Percentiles rank a stretch among this genome's conserved stretches.
These are phyloP conservation scores for Epipyxis sp. DNA, from an alignment of 108 stramenopile species.

Conservation along the genomic window DNA sequence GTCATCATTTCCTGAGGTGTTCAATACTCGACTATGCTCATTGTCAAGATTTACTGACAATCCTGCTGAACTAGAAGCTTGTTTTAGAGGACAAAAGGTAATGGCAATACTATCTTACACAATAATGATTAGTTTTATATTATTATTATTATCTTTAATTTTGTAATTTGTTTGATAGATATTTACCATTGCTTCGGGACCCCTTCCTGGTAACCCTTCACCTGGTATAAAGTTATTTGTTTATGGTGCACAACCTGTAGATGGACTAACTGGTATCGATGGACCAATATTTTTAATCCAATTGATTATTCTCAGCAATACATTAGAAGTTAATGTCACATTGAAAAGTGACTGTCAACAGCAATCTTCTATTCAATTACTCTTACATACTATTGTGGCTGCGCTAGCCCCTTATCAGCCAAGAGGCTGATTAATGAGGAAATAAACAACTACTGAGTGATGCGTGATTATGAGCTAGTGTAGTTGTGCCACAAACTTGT, in stretches of 20 bases:
- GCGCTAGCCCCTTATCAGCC: neutral
- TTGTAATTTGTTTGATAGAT: slow-evolving; percentile 3
- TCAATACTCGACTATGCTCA: neutral
- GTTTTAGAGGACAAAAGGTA: neutral
- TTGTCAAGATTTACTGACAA: neutral
- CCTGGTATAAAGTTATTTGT: slow-evolving; percentile 27
- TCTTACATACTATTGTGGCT: neutral
- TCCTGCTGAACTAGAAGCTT: neutral
- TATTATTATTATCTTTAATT: slow-evolving; percentile 1
- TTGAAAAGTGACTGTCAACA: neutral
- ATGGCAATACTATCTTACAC: neutral
- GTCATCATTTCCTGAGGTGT: neutral
- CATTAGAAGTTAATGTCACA: neutral
- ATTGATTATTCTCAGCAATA: neutral
- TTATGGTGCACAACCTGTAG: neutral
- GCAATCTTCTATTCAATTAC: neutral
- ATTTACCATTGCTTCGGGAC: slow-evolving; percentile 20
- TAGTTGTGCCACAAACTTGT: no score
- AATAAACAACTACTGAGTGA: no score
- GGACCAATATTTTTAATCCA: slow-evolving; percentile 13
- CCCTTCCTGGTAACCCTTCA: neutral
- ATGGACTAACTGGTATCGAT: neutral
- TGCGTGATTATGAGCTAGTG: no score
- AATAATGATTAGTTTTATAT: neutral
- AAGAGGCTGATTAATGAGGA: no score